A percentile compares a stretch with the other conserved stretches of the same genome.
Conservation (phyloP, 2,329 filamentous ascomycete species). For the Chaetomium olivaceum region DNA sequence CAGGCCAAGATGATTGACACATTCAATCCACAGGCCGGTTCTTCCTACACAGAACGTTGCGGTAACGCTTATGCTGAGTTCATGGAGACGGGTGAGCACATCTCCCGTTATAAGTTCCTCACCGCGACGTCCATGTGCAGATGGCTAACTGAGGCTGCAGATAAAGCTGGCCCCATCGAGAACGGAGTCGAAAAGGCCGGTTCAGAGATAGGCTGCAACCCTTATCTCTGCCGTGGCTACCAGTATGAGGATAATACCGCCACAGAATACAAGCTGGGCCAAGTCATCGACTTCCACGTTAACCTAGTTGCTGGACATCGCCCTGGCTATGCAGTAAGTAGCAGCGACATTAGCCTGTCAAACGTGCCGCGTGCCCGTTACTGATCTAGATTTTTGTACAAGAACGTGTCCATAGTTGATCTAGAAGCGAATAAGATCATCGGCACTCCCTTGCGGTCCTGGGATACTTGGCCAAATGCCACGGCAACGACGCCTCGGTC, state of each 20-base stretch:
- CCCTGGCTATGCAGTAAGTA: conserved; percentile 9
- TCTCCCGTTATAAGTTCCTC: background rate
- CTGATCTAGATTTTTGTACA: background rate
- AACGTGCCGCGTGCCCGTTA: background rate
- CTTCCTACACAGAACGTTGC: background rate
- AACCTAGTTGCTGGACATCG: conserved; percentile 8
- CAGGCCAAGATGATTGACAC: background rate
- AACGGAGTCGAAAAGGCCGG: background rate
- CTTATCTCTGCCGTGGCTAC: conserved; percentile 12
- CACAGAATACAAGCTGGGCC: background rate
- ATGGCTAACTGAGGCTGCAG: background rate
- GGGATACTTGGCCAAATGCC: conserved; percentile 8
- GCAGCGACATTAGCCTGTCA: background rate
- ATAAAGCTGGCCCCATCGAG: conserved; percentile 9
- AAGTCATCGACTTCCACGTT: conserved; percentile 10
- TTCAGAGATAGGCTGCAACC: background rate
- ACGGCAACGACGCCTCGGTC: conserved; percentile 9
- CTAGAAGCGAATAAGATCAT: conserved; percentile 4
- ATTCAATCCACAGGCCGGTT: background rate
- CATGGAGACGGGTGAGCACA: background rate
- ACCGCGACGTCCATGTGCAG: background rate
- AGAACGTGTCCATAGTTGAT: conserved; percentile 8
- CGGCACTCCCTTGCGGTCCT: background rate
- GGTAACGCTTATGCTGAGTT: background rate
- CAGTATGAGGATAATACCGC: conserved; percentile 8